phyloP scores from a whole-genome alignment of 192 early-diverging fungal species.

The Mycoemilia scoparia region DNA sequence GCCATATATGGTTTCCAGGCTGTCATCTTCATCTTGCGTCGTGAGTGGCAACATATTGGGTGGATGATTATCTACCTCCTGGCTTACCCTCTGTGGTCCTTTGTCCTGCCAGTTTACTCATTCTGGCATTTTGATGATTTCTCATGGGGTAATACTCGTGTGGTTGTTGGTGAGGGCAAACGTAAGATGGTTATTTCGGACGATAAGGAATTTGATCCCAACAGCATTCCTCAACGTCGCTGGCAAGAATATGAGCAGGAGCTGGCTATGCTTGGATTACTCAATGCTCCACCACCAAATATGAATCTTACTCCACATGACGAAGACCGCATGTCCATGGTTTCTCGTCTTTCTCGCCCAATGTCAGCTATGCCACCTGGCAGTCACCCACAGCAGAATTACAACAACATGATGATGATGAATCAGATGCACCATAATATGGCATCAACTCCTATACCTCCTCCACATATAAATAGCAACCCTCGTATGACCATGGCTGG shows the following conservation, averaged over 20 bases:
- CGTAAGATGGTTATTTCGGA: conserved; percentile 47
- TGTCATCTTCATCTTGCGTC: conserved; percentile 58
- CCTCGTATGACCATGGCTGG: conserved; percentile 4
- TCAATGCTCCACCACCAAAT: conserved; percentile 19
- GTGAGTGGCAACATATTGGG: conserved; percentile 63
- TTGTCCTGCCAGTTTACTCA: conserved; percentile 81
- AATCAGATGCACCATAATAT: conserved; percentile 5
- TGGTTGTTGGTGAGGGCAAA: conserved; percentile 51
- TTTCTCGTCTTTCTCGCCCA: no score
- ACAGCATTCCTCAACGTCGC: conserved; percentile 64
- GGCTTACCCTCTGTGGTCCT: conserved; percentile 80
- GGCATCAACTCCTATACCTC: conserved; percentile 4
- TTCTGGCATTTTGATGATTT: conserved; percentile 99
- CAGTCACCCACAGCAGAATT: no score
- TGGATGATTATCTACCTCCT: conserved; percentile 84
- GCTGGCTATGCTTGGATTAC: conserved; percentile 12
- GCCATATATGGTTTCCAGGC: conserved; percentile 79
- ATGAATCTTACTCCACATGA: conserved; percentile 28
- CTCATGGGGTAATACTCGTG: conserved; percentile 93
- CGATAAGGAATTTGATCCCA: conserved; percentile 71
- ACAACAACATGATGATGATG: conserved; percentile 8
- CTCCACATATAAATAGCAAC: no score
- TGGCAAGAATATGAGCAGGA: conserved; percentile 81
- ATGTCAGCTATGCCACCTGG: no score
- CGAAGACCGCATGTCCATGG: conserved; percentile 9